Percentiles rank a stretch among this genome's conserved stretches.
These are phyloP conservation scores for Penicillium ochrochloron DNA, from an alignment of 495 filamentous ascomycete genomes.

Conservation along the genomic window DNA sequence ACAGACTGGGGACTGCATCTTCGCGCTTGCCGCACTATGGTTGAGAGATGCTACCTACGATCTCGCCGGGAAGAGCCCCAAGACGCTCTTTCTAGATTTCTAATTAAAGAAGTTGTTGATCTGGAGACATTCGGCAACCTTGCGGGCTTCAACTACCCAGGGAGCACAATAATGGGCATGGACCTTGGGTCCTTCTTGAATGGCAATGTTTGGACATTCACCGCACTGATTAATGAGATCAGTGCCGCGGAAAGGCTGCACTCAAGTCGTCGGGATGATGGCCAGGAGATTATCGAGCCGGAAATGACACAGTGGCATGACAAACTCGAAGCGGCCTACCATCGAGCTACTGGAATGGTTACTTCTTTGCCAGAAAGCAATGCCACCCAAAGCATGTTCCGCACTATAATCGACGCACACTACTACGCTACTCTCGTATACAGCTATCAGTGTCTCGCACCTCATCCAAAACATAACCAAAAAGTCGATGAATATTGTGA, in stretches of 20 bases:
- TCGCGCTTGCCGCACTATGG: constrained; percentile 24
- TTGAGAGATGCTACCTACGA: constrained; percentile 19
- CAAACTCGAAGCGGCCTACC: constrained; percentile 20
- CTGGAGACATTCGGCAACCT: constrained; percentile 23
- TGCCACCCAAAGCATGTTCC: constrained; percentile 6
- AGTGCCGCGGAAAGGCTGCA: constrained; percentile 18
- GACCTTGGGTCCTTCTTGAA: not conserved
- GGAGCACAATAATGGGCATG: not conserved
- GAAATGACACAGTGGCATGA: constrained; percentile 21
- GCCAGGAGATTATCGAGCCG: not conserved
- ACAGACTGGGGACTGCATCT: constrained; percentile 27
- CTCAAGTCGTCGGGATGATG: not conserved
- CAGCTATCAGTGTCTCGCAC: constrained; percentile 23
- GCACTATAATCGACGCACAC: constrained; percentile 20
- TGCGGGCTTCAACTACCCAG: constrained; percentile 5
- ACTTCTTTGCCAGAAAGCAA: constrained; percentile 8
- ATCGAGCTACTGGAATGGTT: constrained; percentile 7
- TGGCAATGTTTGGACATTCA: constrained; percentile 22
- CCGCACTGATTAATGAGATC: constrained; percentile 19
- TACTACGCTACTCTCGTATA: constrained; percentile 26
- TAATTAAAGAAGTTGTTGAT: constrained; percentile 28
- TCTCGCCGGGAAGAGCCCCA: constrained; percentile 1
- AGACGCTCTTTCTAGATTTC: constrained; percentile 13
- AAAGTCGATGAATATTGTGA: not conserved
- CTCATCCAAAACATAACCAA: not conserved